Evolutionary conservation across 441 rosid genomes (phyloP).

Genomic region (Pelargonium fulgidum): DNA sequence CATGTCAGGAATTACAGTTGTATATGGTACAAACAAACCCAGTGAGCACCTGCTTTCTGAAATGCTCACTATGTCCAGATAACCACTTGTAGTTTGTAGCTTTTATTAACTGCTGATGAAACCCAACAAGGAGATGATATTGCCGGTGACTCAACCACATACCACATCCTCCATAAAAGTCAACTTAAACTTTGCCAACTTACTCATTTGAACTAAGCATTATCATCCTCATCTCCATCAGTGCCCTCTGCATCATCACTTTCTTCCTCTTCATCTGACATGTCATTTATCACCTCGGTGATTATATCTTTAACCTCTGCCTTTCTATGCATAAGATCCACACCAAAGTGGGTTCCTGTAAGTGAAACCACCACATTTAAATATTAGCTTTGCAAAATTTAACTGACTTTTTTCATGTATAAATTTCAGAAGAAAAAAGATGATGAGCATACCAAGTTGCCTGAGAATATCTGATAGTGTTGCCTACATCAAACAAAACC

Average conservation of each 20-base stretch:
- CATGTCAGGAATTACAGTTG: slow-evolving; percentile 21
- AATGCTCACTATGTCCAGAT: slow-evolving; percentile 18
- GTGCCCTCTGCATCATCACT: slow-evolving; percentile 48
- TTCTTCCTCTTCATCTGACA: slow-evolving; percentile 87
- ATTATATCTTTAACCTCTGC: slow-evolving; percentile 86
- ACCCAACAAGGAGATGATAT: slow-evolving; percentile 12
- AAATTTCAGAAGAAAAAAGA: not conserved
- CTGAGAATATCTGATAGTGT: slow-evolving; percentile 80
- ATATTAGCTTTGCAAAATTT: not conserved
- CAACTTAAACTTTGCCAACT: slow-evolving; percentile 9
- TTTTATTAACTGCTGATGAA: slow-evolving; percentile 16
- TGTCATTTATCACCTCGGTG: slow-evolving; percentile 77
- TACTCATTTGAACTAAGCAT: slow-evolving; percentile 23
- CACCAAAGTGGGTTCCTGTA: slow-evolving; percentile 59
- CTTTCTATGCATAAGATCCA: slow-evolving; percentile 73
- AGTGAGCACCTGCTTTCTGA: slow-evolving; percentile 19
- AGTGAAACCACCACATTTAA: slow-evolving; percentile 17
- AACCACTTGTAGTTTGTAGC: slow-evolving; percentile 19
- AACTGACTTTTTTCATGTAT: not conserved
- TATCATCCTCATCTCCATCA: slow-evolving; percentile 37
- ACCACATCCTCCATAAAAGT: slow-evolving; percentile 13
- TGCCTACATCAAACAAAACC: slow-evolving; percentile 50
- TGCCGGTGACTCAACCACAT: slow-evolving; percentile 19
- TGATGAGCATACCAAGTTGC: slow-evolving; percentile 54
- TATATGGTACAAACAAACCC: slow-evolving; percentile 41